Evolutionary conservation across 176 grass and related monocot species (phyloP).

Genomic region (Rhynchospora breviuscula): DNA sequence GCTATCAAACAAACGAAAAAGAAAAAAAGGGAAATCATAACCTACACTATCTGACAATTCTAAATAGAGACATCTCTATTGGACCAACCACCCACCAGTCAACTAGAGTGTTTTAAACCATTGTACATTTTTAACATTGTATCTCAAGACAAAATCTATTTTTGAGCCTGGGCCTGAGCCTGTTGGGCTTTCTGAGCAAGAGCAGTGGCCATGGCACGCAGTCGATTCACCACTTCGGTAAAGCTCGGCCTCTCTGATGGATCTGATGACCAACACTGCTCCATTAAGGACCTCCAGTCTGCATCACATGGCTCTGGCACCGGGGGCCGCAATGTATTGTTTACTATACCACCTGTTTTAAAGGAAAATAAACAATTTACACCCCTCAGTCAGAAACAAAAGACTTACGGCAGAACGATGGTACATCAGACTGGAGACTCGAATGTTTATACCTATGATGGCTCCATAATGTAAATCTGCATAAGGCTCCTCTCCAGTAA

Average conservation of each 20-base stretch:
- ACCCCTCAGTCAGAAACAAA: not conserved
- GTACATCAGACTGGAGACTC: not conserved
- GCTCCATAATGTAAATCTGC: constrained; percentile 82
- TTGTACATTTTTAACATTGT: not conserved
- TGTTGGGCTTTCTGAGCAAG: constrained; percentile 33
- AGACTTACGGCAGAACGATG: not conserved
- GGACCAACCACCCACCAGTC: not conserved
- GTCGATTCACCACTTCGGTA: constrained; percentile 53
- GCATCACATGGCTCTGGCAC: constrained; percentile 67
- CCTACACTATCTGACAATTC: constrained; percentile 8
- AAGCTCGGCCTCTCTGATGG: constrained; percentile 67
- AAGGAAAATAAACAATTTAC: not conserved
- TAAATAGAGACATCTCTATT: not conserved
- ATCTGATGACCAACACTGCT: constrained; percentile 81
- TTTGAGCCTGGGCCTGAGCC: constrained; percentile 30
- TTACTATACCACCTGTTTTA: constrained; percentile 83
- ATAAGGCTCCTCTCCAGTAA: constrained; percentile 92
- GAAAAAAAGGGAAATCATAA: not conserved
- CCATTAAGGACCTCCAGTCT: constrained; percentile 81
- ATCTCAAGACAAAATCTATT: constrained; percentile 32
- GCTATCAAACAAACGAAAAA: constrained; percentile 2
- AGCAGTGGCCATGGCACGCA: constrained; percentile 60
- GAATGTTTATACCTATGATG: constrained; percentile 59
- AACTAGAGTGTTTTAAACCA: not conserved
- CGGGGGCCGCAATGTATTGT: constrained; percentile 67